These are phyloP conservation scores for Apocynum venetum DNA, from an alignment of 257 asterid genomes.

Conservation along the genomic window DNA sequence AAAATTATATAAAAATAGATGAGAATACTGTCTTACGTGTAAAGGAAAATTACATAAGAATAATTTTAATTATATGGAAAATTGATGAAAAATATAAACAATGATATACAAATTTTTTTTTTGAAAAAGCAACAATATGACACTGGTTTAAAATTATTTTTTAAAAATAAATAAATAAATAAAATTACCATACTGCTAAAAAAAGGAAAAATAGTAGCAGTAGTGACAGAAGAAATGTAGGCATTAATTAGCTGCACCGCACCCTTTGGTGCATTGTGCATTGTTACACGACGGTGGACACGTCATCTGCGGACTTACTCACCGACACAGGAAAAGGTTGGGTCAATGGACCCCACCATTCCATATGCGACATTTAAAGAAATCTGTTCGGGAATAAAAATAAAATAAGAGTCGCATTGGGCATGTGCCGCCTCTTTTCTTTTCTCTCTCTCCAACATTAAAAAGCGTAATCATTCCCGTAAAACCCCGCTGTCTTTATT, in stretches of 20 bases:
- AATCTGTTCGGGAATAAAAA: neutral
- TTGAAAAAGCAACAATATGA: no score
- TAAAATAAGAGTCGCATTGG: neutral
- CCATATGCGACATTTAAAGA: neutral
- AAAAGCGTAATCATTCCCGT: neutral
- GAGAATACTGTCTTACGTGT: no score
- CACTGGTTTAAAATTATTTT: no score
- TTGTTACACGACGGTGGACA: neutral
- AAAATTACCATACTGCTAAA: no score
- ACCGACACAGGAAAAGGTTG: constrained; percentile 10
- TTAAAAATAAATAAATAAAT: no score
- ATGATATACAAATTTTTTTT: no score
- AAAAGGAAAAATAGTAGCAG: no score
- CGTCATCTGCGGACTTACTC: constrained; percentile 1
- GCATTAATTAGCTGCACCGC: neutral
- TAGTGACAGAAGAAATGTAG: neutral
- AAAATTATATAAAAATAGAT: no score
- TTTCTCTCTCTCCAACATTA: neutral
- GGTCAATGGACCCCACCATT: neutral
- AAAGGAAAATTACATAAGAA: no score
- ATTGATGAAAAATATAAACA: no score
- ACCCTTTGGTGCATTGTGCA: neutral
- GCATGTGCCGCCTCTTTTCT: constrained; percentile 11
- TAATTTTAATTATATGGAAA: no score
- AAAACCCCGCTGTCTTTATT: neutral